Evolutionary conservation across 2,329 filamentous ascomycete genomes (phyloP).

Genomic region (Exophiala sp.): DNA sequence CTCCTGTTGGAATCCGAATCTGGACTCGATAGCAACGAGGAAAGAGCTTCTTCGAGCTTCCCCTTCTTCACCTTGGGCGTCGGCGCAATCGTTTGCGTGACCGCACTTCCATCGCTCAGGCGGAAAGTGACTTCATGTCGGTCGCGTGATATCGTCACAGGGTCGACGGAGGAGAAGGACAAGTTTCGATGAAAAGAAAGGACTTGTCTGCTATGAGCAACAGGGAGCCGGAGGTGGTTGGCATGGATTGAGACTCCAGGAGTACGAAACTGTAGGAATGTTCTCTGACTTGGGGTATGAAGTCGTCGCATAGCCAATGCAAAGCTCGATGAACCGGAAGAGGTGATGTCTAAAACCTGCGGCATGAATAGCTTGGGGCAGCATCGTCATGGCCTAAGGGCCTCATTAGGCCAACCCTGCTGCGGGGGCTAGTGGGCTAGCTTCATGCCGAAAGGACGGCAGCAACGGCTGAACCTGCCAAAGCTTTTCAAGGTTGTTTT

Average conservation of each 20-base stretch:
- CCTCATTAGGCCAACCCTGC: no score
- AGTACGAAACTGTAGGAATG: background rate
- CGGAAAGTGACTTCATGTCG: constrained; percentile 13
- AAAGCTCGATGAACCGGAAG: no score
- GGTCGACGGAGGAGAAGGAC: constrained; percentile 5
- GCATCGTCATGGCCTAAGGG: no score
- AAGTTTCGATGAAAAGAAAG: background rate
- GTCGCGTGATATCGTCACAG: constrained; percentile 14
- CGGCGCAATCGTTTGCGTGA: constrained; percentile 12
- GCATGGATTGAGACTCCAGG: background rate
- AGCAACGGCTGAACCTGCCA: no score
- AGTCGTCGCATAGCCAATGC: no score
- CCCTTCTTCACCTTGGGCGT: constrained; percentile 19
- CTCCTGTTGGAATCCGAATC: background rate
- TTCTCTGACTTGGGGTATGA: no score
- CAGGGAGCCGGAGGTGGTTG: no score
- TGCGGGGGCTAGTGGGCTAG: no score
- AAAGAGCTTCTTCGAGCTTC: constrained; percentile 12
- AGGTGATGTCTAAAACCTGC: no score
- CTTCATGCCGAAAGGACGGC: no score
- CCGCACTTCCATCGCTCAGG: constrained; percentile 6
- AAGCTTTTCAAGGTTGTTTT: no score
- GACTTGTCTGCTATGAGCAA: background rate
- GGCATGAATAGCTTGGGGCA: no score
- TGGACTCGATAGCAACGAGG: constrained; percentile 7